A percentile compares a stretch with the other conserved stretches of the same genome.
Evolutionary conservation across 805 yeast species (phyloP).

Genomic region (Metschnikowia arizonensis): DNA sequence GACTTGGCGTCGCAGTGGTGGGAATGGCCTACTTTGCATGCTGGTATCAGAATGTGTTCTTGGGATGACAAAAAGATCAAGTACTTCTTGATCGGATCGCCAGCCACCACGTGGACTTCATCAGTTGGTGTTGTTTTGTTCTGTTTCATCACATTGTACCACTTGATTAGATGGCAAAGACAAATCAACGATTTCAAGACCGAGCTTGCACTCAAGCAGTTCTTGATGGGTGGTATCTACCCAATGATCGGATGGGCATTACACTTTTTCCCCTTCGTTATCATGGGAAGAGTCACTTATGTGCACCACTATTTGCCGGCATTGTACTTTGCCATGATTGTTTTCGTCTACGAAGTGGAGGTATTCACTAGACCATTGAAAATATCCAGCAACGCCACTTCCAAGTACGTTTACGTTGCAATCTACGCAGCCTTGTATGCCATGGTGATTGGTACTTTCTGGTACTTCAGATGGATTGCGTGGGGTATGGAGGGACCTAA

Average conservation of each 20-base stretch:
- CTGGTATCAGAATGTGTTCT: conserved; percentile 73
- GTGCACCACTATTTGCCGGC: conserved; percentile 97
- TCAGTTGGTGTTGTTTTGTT: conserved; percentile 55
- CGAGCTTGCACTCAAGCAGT: conserved; percentile 45
- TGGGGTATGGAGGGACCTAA: conserved; percentile 71
- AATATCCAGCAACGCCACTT: conserved; percentile 7
- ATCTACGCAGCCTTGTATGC: conserved; percentile 47
- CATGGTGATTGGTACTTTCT: conserved; percentile 53
- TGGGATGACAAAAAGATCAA: conserved; percentile 57
- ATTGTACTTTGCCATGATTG: conserved; percentile 86
- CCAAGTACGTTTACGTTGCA: conserved; percentile 13
- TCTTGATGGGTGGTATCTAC: conserved; percentile 68
- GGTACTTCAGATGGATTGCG: conserved; percentile 61
- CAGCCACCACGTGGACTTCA: conserved; percentile 69
- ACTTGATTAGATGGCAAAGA: conserved; percentile 62
- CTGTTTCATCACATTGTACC: conserved; percentile 42
- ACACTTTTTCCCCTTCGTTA: conserved; percentile 81
- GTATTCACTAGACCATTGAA: conserved; percentile 28
- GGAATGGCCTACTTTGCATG: conserved; percentile 74
- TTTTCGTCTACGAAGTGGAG: conserved; percentile 60
- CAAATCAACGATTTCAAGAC: conserved; percentile 53
- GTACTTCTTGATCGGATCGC: conserved; percentile 66
- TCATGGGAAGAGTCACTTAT: conserved; percentile 96
- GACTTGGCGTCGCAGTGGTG: conserved; percentile 69
- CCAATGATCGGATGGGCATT: conserved; percentile 90